phyloP scores from a whole-genome alignment of 805 yeast species.

The Tetrapisispora iriomotensis region DNA sequence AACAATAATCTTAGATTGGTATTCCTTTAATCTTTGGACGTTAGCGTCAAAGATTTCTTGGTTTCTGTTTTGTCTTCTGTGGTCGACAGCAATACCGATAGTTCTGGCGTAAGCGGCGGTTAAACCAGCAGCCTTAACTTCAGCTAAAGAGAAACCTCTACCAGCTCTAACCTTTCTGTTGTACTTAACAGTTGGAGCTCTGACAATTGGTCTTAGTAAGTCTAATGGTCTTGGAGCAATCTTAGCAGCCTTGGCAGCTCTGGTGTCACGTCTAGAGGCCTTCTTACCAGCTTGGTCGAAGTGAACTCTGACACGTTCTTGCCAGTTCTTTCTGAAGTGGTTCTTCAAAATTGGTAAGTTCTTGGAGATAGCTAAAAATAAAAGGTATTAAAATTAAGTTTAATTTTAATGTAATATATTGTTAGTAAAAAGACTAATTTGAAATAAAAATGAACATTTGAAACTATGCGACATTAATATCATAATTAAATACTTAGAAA shows the following conservation, averaged over 20 bases:
- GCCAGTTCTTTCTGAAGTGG: constrained; percentile 99
- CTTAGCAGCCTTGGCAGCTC: constrained; percentile 88
- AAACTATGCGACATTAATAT: no score
- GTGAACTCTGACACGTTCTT: constrained; percentile 98
- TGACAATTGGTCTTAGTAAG: constrained; percentile 91
- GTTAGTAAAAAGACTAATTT: constrained; percentile 2
- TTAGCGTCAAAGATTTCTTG: constrained; percentile 90
- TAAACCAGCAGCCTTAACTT: constrained; percentile 95
- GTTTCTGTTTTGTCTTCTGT: constrained; percentile 98
- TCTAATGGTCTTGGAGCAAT: constrained; percentile 98
- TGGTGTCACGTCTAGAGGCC: constrained; percentile 90
- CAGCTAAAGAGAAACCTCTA: constrained; percentile 97
- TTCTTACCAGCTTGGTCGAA: constrained; percentile 99
- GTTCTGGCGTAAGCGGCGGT: constrained; percentile 94
- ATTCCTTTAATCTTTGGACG: constrained; percentile 94
- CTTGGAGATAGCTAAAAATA: constrained; percentile 78
- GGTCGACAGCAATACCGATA: constrained; percentile 97
- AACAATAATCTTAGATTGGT: constrained; percentile 89
- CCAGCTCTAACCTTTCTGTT: constrained; percentile 99
- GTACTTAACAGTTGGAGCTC: constrained; percentile 98
- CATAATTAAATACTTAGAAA: no score
- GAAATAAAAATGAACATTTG: no score
- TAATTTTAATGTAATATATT: background rate
- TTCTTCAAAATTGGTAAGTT: constrained; percentile 97
- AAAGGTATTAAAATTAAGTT: background rate